phyloP scores from a whole-genome alignment of 257 asterid species.

The Rauvolfia tetraphylla region DNA sequence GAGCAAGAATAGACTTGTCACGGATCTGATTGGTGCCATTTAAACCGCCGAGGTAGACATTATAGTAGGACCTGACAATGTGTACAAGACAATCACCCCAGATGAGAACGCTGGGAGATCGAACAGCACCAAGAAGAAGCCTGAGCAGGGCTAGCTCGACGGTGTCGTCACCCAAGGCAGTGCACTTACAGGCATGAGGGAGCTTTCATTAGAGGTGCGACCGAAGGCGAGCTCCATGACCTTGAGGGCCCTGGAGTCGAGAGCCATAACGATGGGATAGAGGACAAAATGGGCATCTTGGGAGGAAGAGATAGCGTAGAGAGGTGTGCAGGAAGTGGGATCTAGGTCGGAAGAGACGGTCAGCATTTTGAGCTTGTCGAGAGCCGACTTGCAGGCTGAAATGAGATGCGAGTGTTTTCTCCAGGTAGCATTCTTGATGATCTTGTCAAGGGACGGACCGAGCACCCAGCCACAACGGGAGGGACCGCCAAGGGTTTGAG shows the following conservation, averaged over 20 bases:
- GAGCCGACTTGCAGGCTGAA: conserved; percentile 78
- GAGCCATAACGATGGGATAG: conserved; percentile 68
- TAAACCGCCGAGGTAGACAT: conserved; percentile 83
- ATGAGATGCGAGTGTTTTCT: conserved; percentile 91
- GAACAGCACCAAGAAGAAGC: conserved; percentile 77
- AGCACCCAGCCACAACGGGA: conserved; percentile 94
- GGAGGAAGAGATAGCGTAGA: conserved; percentile 64
- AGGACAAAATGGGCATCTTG: conserved; percentile 70
- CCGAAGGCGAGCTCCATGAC: conserved; percentile 96
- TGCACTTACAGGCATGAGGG: conserved; percentile 71
- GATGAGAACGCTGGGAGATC: conserved; percentile 64
- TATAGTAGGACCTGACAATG: conserved; percentile 91
- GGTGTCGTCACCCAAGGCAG: conserved; percentile 63
- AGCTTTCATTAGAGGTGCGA: conserved; percentile 28
- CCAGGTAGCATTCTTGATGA: conserved; percentile 96
- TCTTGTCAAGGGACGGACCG: conserved; percentile 95
- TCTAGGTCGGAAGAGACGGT: conserved; percentile 56
- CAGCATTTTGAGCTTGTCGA: conserved; percentile 80
- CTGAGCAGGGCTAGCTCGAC: conserved; percentile 74
- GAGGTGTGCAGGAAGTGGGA: conserved; percentile 80
- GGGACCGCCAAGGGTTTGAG: conserved; percentile 86
- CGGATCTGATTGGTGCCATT: conserved; percentile 99
- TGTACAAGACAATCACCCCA: conserved; percentile 79
- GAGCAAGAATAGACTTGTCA: conserved; percentile 93
- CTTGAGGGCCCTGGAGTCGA: conserved; percentile 76